Evolutionary conservation across 2,329 filamentous ascomycete species (phyloP), one percentile per base, ranked within the genome.

Genomic region (Penicillium expansum): DNA sequence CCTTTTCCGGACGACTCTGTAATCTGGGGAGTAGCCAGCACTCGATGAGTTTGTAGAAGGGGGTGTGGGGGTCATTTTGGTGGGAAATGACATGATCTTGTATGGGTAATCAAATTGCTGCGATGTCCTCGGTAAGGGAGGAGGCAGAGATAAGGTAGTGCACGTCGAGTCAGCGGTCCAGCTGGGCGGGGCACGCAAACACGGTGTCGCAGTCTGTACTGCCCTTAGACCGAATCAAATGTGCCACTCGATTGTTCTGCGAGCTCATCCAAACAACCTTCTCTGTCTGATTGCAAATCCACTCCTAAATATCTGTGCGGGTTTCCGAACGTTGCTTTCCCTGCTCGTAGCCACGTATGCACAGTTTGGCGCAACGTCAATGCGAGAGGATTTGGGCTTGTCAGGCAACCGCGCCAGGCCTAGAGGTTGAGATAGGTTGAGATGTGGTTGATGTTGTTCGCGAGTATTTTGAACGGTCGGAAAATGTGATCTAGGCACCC

Each of bases 1-100:
- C 72, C 93, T 86, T 79, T 95, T 96, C 64, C 93, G 87, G 58
- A 97, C 90, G 49, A 97, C 88, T 66, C 91, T 86, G 69, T 90
- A 96, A 64, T 96, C 91, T 33, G 92, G 91, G 43, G 92, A 96
- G 61, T 89, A 88, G 24, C 88, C 85, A 57, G 86, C 86, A 62
- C 80, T 86, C 16, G 91, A 94, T 9, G 90, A 89, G 35, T 86
- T 87, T 52, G 88, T 90, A 58, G 75, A 77, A 57, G 76, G 69
- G 45, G 74, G 74, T 59, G 73, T 78, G 29, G 71, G 76, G 47
- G 71, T 68, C 74, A 76, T 75, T 66, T 63, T 71, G 60, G 48
- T 50, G 16, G 38, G 29, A n/a, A 44, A 22, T 33, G 41, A 39
- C 29, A 55, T 41, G 22, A 29, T 33, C 37, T 14, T 24, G 24